Conservation (phyloP, 805 yeast genomes). For the Brettanomyces custersianus region DNA sequence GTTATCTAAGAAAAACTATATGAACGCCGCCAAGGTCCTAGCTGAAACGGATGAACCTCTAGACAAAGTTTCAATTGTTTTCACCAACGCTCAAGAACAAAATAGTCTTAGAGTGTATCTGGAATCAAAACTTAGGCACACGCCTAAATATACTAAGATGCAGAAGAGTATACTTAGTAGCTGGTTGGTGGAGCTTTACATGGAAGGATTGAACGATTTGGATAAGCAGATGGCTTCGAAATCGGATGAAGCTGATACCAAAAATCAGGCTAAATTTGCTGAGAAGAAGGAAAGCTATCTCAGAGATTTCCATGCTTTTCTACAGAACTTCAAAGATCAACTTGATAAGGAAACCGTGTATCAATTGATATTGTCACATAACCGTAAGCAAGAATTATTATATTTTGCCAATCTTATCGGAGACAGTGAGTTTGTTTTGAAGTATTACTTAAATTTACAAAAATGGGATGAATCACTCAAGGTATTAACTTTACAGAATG, state of each 20-base stretch:
- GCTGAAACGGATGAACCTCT: conserved; percentile 60
- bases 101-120: conserved; percentile 42
- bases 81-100: conserved; percentile 34
- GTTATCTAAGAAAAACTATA: conserved; percentile 20
- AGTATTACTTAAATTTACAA: conserved; percentile 58
- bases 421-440: conserved; percentile 62
- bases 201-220: conserved; percentile 35
- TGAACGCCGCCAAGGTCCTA: conserved; percentile 44
- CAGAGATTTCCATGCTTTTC: conserved; percentile 37
- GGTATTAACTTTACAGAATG: conserved; percentile 40
- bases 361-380: conserved; percentile 61
- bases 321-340: conserved; percentile 34
- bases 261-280: conserved; percentile 6
- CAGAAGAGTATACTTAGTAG: conserved; percentile 48
- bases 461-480: conserved; percentile 69
- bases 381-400: conserved; percentile 54
- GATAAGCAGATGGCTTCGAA: conserved; percentile 24
- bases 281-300: conserved; percentile 24
- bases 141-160: conserved; percentile 26
- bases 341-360: conserved; percentile 64
- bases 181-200: conserved; percentile 56
- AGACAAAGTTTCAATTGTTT: conserved; percentile 55
- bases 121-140: conserved; percentile 27
- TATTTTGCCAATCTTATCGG: conserved; percentile 57
- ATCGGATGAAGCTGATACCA: conserved; percentile 5